Evolutionary conservation across 225 moss, liverwort and hornwort species (phyloP), one percentile per base, ranked within the genome.

Genomic region (Bryum argenteum): DNA sequence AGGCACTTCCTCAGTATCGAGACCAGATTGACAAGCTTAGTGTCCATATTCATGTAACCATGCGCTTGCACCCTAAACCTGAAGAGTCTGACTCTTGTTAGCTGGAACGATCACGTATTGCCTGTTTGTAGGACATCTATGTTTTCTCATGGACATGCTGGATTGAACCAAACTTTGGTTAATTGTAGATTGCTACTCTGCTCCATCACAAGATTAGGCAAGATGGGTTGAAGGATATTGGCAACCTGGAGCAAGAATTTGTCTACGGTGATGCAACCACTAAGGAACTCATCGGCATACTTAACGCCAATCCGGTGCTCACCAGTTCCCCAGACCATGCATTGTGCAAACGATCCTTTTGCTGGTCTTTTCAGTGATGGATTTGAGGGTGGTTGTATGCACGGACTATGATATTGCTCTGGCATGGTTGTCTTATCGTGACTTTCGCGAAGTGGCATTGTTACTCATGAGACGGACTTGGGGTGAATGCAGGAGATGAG

Each of bases 241-340:
- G 97, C 51, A 97, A 89, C 54, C 67, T 97, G 74, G 97, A 97
- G 89, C 97, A 97, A 79, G 97, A 97, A 73, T 91, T 97, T 81
- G 97, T 97, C 28, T 97, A 88, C 70, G 92, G 97, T 67, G 91
- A 97, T 75, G 97, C 97, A 53, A 87, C 91, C 53, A 87, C 86
- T 20, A 97, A 92, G 83, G 92, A 97, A 75, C 80, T 97, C 60
- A 92, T 94, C 74, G 92, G 90, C 67, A 89, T 97, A 64, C 83
- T 97, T 3, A 94, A 89, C 57, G 11, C 75, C 8, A 87, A 94
- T 63, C 88, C 83, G 92, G 97, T 94, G 38, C 73, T 69, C 19
- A 16, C 65, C 33, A 33, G 50, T 61, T 69, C 53, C 11, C 55
- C 22, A 66, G 43, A 48, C 61, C 45, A 19, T 61, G 16, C 26